Evolutionary conservation across 768 basidiomycete species (phyloP), one percentile per base, ranked within the genome.

Genomic region (Lentinula boryana): DNA sequence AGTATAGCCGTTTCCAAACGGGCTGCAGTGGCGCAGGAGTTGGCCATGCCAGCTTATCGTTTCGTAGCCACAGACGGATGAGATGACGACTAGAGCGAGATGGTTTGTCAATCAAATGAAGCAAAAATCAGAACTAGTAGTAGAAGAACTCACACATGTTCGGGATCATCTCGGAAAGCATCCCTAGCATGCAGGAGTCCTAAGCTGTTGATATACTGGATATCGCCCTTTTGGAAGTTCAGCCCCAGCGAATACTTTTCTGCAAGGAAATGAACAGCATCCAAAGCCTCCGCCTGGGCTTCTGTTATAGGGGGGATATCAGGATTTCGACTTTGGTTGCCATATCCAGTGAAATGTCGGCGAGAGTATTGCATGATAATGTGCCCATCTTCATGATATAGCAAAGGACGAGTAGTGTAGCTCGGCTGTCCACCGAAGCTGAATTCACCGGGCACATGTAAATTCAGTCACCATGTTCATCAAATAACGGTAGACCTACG

Each of bases 171-270:
- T 36, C 67, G 63, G 63, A 80, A 80, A 8, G 69, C 77, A 62
- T 80, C 79, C 57, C 79, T 63, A 12, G 77, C 77, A 63, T 80
- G 79, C 52, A 80, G 67, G 48, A 80, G 62, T 0, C 77, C 73
- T 63, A 80, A 62, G 60, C 74, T 78, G 63, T 79, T 80, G 68
- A 80, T 78, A 64, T 79, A 80, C 63, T 80, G 79, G 36, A 80
- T 78, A 62, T 80, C 79, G 41, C 79, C 79, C 63, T 79, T 80
- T 64, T 77, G 71, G 70, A 80, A 78, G 57, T 79, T 79, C 60
- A 79, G 68, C 4, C 68, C 75, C 2, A 80, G 69, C 33, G 74
- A 73, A 63, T 74, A 75, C 58, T 77, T 77, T 63, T 79, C 76
- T 1, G 76, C 78, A 13, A 76, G 61, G 65, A 77, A 80, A 60